These are phyloP conservation scores for Pseudogymnoascus sp. DNA, from an alignment of 2,329 filamentous ascomycete species.

Conservation along the genomic window DNA sequence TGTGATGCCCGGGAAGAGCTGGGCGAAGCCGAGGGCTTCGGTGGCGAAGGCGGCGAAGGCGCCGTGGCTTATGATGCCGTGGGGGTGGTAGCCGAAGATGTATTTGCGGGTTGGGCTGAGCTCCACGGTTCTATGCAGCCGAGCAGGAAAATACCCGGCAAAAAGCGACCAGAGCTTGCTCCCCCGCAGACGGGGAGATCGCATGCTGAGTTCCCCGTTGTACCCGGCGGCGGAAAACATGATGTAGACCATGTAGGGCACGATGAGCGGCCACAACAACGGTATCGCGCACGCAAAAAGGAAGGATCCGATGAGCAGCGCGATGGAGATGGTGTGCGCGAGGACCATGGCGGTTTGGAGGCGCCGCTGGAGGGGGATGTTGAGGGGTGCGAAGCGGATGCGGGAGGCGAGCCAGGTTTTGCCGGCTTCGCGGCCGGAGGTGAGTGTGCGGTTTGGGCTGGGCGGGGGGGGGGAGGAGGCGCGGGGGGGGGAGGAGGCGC, in stretches of 20 bases:
- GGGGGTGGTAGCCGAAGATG: conserved; percentile 94
- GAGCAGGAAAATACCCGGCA: conserved; percentile 84
- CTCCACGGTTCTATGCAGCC: conserved; percentile 73
- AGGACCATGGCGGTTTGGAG: conserved; percentile 73
- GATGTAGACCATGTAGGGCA: conserved; percentile 75
- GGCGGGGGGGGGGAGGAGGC: too few species aligned
- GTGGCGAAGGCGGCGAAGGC: conserved; percentile 88
- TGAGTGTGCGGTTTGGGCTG: conserved; percentile 10
- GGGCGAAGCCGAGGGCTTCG: conserved; percentile 76
- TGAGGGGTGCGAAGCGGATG: conserved; percentile 77
- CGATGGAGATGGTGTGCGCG: conserved; percentile 63
- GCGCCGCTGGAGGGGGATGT: conserved; percentile 61
- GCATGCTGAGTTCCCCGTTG: conserved; percentile 64
- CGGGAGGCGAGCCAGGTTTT: conserved; percentile 32
- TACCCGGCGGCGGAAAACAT: conserved; percentile 70
- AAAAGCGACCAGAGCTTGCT: conserved; percentile 80
- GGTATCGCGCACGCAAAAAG: conserved; percentile 89
- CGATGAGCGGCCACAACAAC: conserved; percentile 72
- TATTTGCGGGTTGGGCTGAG: conserved; percentile 81
- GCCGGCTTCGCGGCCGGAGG: conserved; percentile 26
- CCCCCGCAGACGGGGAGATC: conserved; percentile 65
- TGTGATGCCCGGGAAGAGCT: conserved; percentile 88
- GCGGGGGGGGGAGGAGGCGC: not conserved
- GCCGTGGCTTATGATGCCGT: conserved; percentile 96
- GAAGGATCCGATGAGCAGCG: conserved; percentile 66